Conservation (phyloP, 139 green algal genomes). For the Closterium sp. region DNA sequence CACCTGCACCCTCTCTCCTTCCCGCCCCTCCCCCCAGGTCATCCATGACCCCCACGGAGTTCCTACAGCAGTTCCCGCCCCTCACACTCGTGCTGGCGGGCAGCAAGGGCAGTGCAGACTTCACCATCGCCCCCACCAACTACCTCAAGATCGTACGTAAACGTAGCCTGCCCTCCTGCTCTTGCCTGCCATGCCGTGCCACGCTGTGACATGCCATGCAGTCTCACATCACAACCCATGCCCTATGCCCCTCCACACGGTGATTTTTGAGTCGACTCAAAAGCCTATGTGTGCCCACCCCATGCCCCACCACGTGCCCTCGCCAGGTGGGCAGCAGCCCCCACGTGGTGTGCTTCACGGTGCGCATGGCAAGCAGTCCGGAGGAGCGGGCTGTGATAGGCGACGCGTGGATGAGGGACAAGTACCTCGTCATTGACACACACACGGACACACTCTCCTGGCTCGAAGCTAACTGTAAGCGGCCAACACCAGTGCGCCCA, state of each 20-base stretch:
- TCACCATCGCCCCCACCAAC: background rate
- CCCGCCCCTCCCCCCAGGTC: background rate
- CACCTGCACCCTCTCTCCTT: no score
- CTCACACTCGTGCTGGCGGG: background rate
- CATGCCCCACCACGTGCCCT: background rate
- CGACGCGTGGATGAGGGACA: background rate
- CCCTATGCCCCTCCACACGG: no score
- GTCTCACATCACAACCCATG: no score
- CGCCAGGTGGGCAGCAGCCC: background rate
- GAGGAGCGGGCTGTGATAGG: background rate
- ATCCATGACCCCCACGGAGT: background rate
- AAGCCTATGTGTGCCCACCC: no score
- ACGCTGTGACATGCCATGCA: no score
- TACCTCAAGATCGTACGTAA: background rate
- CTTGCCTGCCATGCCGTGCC: no score
- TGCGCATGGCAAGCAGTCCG: background rate
- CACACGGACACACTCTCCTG: background rate
- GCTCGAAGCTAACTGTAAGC: background rate
- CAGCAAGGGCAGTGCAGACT: background rate
- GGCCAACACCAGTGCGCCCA: no score
- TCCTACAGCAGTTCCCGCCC: background rate
- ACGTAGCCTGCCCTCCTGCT: no score
- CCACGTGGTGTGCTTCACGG: background rate
- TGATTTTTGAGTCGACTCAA: no score
- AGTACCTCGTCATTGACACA: background rate